phyloP scores from a whole-genome alignment of 2,329 filamentous ascomycete species.

The Chlorencoelia australis region DNA sequence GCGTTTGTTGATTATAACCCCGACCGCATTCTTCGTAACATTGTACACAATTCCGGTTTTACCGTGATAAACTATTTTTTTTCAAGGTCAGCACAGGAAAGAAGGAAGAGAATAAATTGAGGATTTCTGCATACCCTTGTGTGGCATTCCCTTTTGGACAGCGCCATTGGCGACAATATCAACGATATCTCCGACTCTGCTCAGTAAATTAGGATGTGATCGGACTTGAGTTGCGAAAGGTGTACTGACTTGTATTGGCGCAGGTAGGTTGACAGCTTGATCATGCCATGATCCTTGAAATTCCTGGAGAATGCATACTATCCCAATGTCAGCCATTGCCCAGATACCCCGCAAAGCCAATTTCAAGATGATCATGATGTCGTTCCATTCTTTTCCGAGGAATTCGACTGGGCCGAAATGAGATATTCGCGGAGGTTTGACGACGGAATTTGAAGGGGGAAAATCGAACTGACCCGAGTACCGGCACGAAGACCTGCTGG shows the following conservation, averaged over 20 bases:
- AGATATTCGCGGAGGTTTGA: slow-evolving; percentile 1
- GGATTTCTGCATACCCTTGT: too few species aligned
- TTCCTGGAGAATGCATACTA: slow-evolving; percentile 71
- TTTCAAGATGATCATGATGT: slow-evolving; percentile 4
- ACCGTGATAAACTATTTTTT: slow-evolving; percentile 99
- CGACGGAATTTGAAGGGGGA: too few species aligned
- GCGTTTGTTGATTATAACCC: slow-evolving; percentile 99
- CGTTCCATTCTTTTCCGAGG: not conserved
- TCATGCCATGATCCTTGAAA: slow-evolving; percentile 93
- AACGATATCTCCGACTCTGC: slow-evolving; percentile 92
- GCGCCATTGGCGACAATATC: slow-evolving; percentile 99
- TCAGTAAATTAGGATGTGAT: slow-evolving; percentile 35
- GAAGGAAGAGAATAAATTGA: too few species aligned
- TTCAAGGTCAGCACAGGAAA: too few species aligned
- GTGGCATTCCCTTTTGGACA: slow-evolving; percentile 97
- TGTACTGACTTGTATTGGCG: slow-evolving; percentile 71
- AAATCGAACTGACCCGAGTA: slow-evolving; percentile 63
- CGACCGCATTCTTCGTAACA: slow-evolving; percentile 95
- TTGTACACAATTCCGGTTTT: slow-evolving; percentile 99
- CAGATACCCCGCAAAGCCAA: not conserved
- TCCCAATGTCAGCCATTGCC: slow-evolving; percentile 16
- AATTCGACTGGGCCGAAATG: not conserved
- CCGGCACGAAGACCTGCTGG: slow-evolving; percentile 77
- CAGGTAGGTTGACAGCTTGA: slow-evolving; percentile 89
- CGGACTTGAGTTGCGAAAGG: slow-evolving; percentile 5